These are phyloP conservation scores for Pseudogymnoascus sp. DNA, from an alignment of 2,329 filamentous ascomycete genomes.

Conservation along the genomic window DNA sequence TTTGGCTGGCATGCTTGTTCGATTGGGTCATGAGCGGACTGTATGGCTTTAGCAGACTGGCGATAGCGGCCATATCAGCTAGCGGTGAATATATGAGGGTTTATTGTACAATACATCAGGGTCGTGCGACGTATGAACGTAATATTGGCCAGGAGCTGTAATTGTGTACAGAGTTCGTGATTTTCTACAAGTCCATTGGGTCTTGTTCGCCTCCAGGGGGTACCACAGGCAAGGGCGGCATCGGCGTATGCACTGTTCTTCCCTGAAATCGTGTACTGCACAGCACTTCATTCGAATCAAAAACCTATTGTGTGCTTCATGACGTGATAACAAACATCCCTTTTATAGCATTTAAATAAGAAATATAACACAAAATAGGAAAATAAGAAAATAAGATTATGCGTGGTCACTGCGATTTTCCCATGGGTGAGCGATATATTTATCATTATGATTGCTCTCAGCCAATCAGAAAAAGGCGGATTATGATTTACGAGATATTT, in stretches of 20 bases:
- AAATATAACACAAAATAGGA: background rate
- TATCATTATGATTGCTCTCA: background rate
- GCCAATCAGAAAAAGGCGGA: background rate
- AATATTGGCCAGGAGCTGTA: background rate
- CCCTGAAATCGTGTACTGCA: background rate
- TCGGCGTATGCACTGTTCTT: background rate
- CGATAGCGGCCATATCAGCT: constrained; percentile 2
- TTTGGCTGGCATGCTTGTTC: constrained; percentile 6
- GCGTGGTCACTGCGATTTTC: background rate
- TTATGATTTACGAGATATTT: background rate
- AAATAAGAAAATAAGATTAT: background rate
- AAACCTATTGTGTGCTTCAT: background rate
- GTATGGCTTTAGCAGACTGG: constrained; percentile 6
- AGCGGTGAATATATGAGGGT: background rate
- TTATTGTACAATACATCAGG: background rate
- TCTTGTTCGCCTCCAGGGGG: background rate
- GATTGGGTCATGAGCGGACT: constrained; percentile 4
- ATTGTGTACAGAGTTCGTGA: no score
- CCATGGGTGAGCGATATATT: constrained; percentile 2
- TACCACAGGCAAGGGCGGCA: background rate
- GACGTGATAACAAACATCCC: background rate
- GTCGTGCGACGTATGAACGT: background rate
- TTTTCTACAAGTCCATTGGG: no score
- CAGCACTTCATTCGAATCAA: background rate
- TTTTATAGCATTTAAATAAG: background rate